phyloP scores from a whole-genome alignment of 768 basidiomycete species.

The Paxillus rubicundulus region DNA sequence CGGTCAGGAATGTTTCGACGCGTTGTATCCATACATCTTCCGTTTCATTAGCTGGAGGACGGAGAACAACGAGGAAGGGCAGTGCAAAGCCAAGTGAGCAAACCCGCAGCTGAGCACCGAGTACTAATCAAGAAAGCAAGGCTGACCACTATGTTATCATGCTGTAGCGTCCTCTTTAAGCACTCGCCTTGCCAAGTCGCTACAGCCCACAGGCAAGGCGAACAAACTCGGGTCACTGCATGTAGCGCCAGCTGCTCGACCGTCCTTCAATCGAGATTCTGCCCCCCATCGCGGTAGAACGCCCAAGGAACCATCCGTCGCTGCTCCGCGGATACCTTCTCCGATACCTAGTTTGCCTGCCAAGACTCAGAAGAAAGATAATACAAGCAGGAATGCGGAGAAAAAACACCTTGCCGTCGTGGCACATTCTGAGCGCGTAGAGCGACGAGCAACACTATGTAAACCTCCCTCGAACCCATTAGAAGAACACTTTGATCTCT shows the following conservation, averaged over 20 bases:
- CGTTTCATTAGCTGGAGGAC: slow-evolving; percentile 6
- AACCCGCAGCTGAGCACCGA: background rate
- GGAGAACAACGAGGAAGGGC: slow-evolving; percentile 13
- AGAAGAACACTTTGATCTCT: slow-evolving; percentile 37
- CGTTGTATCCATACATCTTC: slow-evolving; percentile 11
- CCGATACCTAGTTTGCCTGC: background rate
- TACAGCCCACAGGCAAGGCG: slow-evolving; percentile 26
- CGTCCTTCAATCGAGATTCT: slow-evolving; percentile 15
- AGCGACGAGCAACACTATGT: slow-evolving; percentile 2
- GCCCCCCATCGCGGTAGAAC: slow-evolving; percentile 19
- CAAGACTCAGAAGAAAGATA: background rate
- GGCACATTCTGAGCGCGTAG: slow-evolving; percentile 12
- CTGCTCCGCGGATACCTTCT: background rate
- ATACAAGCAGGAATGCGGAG: background rate
- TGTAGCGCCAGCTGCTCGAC: slow-evolving; percentile 18
- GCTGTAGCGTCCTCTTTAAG: slow-evolving; percentile 21
- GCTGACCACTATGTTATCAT: background rate
- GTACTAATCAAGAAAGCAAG: no score
- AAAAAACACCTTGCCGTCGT: slow-evolving; percentile 7
- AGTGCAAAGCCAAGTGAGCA: slow-evolving; percentile 14
- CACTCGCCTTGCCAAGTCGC: slow-evolving; percentile 26
- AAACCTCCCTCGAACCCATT: slow-evolving; percentile 25
- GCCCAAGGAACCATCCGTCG: background rate
- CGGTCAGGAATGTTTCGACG: background rate
- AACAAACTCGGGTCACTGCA: slow-evolving; percentile 28